These are phyloP conservation scores for Alnus rubra DNA, from an alignment of 306 rosid species.

Conservation along the genomic window DNA sequence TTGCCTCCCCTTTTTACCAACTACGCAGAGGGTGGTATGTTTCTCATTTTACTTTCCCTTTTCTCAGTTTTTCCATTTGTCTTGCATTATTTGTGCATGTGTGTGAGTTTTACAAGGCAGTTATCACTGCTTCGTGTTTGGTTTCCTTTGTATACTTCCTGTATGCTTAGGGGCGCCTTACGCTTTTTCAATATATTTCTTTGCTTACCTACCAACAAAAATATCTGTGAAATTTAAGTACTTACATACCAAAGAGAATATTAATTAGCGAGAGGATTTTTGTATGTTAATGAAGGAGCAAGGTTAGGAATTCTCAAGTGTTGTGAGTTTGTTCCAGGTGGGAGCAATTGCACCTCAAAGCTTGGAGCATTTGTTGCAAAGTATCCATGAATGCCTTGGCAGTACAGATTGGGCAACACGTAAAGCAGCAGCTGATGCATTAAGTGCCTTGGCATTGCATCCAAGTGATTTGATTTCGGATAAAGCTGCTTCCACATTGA, in stretches of 20 bases:
- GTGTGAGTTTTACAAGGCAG: neutral
- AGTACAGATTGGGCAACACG: constrained; percentile 96
- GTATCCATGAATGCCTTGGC: constrained; percentile 77
- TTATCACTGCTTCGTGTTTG: neutral
- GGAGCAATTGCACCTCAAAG: constrained; percentile 88
- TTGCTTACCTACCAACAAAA: too few species aligned
- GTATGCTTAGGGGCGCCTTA: too few species aligned
- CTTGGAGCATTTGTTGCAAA: constrained; percentile 70
- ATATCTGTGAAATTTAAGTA: neutral
- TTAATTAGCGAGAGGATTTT: neutral
- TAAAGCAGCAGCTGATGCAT: constrained; percentile 93
- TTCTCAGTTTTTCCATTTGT: neutral
- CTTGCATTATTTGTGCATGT: neutral
- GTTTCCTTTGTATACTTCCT: too few species aligned
- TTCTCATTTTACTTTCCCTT: neutral
- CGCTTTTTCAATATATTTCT: too few species aligned
- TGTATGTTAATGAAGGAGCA: constrained; percentile 4
- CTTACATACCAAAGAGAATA: neutral
- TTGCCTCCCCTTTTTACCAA: neutral
- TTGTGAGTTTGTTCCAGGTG: constrained; percentile 55
- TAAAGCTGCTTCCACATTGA: constrained; percentile 56
- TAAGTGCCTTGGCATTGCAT: constrained; percentile 71
- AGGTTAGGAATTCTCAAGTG: constrained; percentile 15
- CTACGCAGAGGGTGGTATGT: neutral
- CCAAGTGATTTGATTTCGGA: constrained; percentile 71